Base-by-base conservation (phyloP, 768 basidiomycete species). In the Tephrocybe sp. region DNA sequence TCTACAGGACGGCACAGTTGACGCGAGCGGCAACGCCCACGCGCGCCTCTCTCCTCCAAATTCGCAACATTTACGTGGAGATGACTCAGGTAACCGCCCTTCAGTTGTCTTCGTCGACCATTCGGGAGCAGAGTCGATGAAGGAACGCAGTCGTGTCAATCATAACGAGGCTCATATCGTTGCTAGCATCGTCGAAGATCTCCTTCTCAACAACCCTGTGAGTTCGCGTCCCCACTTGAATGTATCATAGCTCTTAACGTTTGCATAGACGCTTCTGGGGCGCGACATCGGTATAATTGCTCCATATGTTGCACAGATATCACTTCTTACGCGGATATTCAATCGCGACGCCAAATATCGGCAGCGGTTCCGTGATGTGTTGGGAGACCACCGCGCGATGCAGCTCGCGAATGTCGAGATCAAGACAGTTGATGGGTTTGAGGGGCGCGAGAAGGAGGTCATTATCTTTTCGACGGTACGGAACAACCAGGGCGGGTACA, bases 371-470 rank as follows among this genome's bases (percentile, higher is more conserved):
- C 64, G 67, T 31, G 61, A 66, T 5, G 75, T 80, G 0, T 73
- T 94, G 19, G 92, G 91, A 18, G 66, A 75, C 12, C 75, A 76
- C 39, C 82, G 91, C 21, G 82, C 76, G 16, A 71, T 78, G 68
- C 83, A 94, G 55, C 64, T 91, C 6, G 61, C 69, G 0, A 64
- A 78, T 45, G 77, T 97, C 44, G 93, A 95, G 65, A 79, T 95
- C 59, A 91, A 89, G 70, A 95, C 93, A 0, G 93, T 97, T 12
- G 93, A 97, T 58, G 93, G 93, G 16, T 97, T 94, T 64, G 91
- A 97, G 65, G 93, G 93, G 11, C 78, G 91, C 38, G 91, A 97
- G 71, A 95, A 95, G 69, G 87, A 91, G 24, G 82, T 95, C 34
- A 89, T 97, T 54, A 76, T 97, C 36, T 94, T 97, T 65, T 91